These are phyloP conservation scores for Puccinia horiana DNA, from an alignment of 1,284 basidiomycete genomes.

Conservation along the genomic window DNA sequence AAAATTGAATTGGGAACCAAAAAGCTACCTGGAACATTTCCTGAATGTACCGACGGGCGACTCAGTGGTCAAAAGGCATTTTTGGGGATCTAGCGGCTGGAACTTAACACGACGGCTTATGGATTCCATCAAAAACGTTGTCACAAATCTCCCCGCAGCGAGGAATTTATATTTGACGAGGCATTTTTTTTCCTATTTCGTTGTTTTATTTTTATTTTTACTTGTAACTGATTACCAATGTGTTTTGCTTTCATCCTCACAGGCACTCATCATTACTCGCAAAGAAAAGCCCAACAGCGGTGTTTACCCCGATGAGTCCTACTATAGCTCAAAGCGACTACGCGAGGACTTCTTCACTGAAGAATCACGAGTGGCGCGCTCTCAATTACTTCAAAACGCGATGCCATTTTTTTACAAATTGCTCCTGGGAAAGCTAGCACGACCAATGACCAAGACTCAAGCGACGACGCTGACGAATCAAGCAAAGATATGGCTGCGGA, in stretches of 20 bases:
- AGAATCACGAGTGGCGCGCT: not conserved
- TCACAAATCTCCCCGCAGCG: not conserved
- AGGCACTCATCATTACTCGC: not conserved
- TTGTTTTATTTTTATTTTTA: no score
- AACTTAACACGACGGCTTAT: not conserved
- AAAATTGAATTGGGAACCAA: not conserved
- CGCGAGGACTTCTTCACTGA: no score
- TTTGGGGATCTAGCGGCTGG: not conserved
- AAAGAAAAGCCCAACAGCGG: not conserved
- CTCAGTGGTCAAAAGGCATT: no score
- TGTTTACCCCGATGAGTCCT: not conserved
- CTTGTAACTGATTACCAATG: no score
- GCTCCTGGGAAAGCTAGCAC: not conserved
- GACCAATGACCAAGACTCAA: not conserved
- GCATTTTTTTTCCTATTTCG: no score
- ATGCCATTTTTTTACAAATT: constrained; percentile 25
- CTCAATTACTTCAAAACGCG: not conserved
- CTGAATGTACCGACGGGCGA: not conserved
- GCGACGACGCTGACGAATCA: not conserved
- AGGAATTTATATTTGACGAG: constrained; percentile 2
- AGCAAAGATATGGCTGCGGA: not conserved
- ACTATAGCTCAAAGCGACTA: not conserved
- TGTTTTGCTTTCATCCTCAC: no score
- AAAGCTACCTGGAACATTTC: no score
- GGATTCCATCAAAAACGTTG: not conserved